Percentiles rank a stretch among this genome's conserved stretches.
phyloP scores from a whole-genome alignment of 2,329 filamentous ascomycete species.

The Paraconiothyrium sp. region DNA sequence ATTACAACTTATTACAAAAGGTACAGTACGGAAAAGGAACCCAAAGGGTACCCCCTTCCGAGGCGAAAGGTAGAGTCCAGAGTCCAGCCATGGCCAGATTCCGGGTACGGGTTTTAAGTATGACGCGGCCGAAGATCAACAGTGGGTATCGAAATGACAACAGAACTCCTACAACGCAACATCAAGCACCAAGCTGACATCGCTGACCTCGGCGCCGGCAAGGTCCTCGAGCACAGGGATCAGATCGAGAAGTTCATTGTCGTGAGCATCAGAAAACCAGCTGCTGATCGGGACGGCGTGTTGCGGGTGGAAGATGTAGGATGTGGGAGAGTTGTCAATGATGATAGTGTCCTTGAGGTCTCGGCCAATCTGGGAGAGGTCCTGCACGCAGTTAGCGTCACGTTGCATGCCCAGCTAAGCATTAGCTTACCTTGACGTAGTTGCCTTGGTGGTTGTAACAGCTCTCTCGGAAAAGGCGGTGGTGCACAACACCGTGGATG shows the following conservation, averaged over 20 bases:
- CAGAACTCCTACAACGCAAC: conserved; percentile 68
- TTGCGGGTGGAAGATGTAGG: conserved; percentile 99
- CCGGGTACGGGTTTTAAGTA: conserved; percentile 13
- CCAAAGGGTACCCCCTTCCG: conserved; percentile 22
- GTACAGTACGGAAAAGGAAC: conserved; percentile 36
- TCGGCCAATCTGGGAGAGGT: conserved; percentile 94
- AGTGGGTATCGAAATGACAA: conserved; percentile 11
- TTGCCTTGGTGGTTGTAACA: conserved; percentile 99
- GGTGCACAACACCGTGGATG: conserved; percentile 96
- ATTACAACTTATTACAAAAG: conserved; percentile 53
- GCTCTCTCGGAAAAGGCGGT: conserved; percentile 95
- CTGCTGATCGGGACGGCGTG: conserved; percentile 99
- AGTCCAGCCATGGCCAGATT: conserved; percentile 5
- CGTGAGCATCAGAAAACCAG: conserved; percentile 99
- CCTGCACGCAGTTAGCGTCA: conserved; percentile 56
- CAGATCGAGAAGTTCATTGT: conserved; percentile 96
- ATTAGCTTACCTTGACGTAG: conserved; percentile 80
- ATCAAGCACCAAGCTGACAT: conserved; percentile 97
- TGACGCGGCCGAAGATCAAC: conserved; percentile 19
- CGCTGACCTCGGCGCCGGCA: conserved; percentile 85
- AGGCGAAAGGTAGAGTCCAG: conserved; percentile 30
- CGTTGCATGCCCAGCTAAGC: conserved; percentile 10
- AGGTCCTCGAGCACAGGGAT: conserved; percentile 98
- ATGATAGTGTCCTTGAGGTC: conserved; percentile 98
- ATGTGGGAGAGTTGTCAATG: conserved; percentile 98